A percentile compares a stretch with the other conserved stretches of the same genome.
Conservation (phyloP, 2,329 filamentous ascomycete species). For the Diaporthe eres region DNA sequence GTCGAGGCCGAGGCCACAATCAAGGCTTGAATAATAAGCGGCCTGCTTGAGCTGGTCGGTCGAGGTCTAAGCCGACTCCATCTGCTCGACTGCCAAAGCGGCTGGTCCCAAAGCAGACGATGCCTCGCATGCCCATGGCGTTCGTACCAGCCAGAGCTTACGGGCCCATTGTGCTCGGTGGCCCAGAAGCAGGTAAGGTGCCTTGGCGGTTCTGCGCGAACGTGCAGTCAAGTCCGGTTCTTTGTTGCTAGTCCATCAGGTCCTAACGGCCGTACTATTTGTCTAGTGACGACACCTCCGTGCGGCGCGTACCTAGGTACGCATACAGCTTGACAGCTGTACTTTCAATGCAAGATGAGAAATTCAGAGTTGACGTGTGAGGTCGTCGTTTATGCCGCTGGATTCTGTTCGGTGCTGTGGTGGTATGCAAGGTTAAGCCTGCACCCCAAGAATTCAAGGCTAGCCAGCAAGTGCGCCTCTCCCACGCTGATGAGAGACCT, state of each 20-base stretch:
- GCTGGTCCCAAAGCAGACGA: background rate
- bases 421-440: slow-evolving; percentile 6
- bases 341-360: slow-evolving; percentile 1
- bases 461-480: background rate
- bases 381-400: background rate
- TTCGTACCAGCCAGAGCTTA: background rate
- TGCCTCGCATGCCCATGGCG: background rate
- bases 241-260: background rate
- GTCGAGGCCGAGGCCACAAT: slow-evolving; percentile 13
- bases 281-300: background rate
- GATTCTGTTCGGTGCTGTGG: background rate
- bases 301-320: background rate
- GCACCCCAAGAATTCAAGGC: background rate
- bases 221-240: background rate
- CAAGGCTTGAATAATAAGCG: slow-evolving; percentile 12
- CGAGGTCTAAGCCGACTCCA: background rate
- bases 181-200: background rate
- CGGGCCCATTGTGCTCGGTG: background rate
- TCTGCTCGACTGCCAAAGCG: background rate
- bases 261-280: background rate
- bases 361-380: background rate
- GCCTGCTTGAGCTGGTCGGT: background rate
- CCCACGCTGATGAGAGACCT: background rate
- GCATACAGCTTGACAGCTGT: slow-evolving; percentile 29
- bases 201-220: background rate